Evolutionary conservation across 257 asterid genomes (phyloP), one percentile per base, ranked within the genome.

Genomic region (Fraxinus excelsior): DNA sequence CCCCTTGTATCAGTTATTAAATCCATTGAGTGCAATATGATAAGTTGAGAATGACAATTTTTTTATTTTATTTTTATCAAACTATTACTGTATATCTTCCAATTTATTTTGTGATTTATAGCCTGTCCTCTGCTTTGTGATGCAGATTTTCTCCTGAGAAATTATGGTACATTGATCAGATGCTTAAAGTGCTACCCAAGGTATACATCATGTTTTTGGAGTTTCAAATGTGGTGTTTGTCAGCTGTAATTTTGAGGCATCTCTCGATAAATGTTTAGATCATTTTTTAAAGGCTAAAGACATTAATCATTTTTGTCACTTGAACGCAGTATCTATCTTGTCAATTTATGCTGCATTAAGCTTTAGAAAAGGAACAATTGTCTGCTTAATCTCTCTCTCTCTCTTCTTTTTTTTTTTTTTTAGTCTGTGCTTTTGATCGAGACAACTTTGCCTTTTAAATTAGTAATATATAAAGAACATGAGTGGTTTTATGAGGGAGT

Each of bases 171-270:
- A 90, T 96, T 76, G 97, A 93, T 88, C 97, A 96, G 86, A 90
- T 96, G 97, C 92, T 96, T 78, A 93, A 92, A 89, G 98, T 93
- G 83, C 91, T 96, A 34, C 86, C 95, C 46, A 90, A 93, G 99
- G 99, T 96, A 90, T 38, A 78, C 31, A 23, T 73, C 23, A 51
- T 78, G 64, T 42, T 62, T 79, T 76, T 49, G 58, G 75, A 73
- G 34, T 73, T 31, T 49, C 35, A 32, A 71, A 74, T 34, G 35
- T 67, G 62, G 46, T 44, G 49, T 78, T 19, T 78, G 28, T 78
- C 51, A 42, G 74, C 65, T 76, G 26, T 64, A 49, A 64, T 70
- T 53, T 42, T 29, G 65, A n/a, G 38, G 29, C 56, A 73, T 82
- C 8, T 44, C 64, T 70, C 74, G 77, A 79, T 80, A 46, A 76